Evolutionary conservation across 2,329 filamentous ascomycete genomes (phyloP).

Genomic region (Pestalotiopsis sp.): DNA sequence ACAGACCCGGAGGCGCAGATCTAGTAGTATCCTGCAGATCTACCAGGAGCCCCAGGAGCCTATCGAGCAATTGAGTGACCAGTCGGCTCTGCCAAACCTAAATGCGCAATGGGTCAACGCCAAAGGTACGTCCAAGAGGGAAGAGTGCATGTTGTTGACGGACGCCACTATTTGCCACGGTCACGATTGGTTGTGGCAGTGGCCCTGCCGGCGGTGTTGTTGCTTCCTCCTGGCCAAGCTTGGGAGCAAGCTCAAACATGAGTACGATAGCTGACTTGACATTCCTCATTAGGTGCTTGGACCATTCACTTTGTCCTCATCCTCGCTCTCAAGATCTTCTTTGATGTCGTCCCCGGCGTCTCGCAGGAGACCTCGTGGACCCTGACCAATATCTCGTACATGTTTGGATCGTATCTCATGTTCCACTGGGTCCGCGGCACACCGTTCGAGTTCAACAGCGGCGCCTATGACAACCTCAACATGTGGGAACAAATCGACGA

Average conservation of each 20-base stretch:
- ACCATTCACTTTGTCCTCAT: conserved; percentile 96
- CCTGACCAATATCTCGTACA: conserved; percentile 97
- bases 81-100: conserved; percentile 89
- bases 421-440: conserved; percentile 98
- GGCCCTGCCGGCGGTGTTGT: background rate
- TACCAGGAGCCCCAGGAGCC: conserved; percentile 97
- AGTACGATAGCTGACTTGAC: background rate
- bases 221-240: background rate
- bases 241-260: background rate
- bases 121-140: conserved; percentile 71
- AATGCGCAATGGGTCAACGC: conserved; percentile 99
- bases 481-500: conserved; percentile 99
- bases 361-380: conserved; percentile 99
- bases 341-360: conserved; percentile 93
- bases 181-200: background rate
- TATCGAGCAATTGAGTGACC: conserved; percentile 95
- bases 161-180: background rate
- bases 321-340: conserved; percentile 88
- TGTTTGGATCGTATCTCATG: conserved; percentile 99
- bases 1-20: conserved; percentile 82
- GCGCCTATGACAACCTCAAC: conserved; percentile 98
- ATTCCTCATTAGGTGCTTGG: conserved; percentile 79
- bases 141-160: background rate
- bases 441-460: conserved; percentile 97
- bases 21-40: conserved; percentile 89